These are phyloP conservation scores for Aspergillus tanneri DNA, from an alignment of 2,329 filamentous ascomycete genomes.

Conservation along the genomic window DNA sequence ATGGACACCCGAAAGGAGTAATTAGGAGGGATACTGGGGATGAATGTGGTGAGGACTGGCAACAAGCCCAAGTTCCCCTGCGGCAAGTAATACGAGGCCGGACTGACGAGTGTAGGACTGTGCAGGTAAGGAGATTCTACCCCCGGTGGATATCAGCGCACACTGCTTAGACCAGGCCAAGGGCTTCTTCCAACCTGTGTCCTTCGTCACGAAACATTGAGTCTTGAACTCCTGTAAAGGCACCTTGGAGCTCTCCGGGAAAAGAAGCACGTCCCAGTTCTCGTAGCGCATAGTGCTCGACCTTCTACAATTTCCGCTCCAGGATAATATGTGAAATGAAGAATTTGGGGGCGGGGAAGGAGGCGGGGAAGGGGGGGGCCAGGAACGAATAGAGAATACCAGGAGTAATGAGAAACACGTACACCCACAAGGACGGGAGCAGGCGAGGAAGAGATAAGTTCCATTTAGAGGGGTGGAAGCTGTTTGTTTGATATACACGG, in stretches of 20 bases:
- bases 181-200: slow-evolving; percentile 41
- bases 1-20: slow-evolving; percentile 69
- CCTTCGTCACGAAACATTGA: slow-evolving; percentile 66
- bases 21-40: slow-evolving; percentile 62
- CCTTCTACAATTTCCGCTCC: slow-evolving; percentile 26
- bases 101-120: slow-evolving; percentile 42
- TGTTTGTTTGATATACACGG: not conserved
- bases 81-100: slow-evolving; percentile 23
- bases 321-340: slow-evolving; percentile 34
- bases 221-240: slow-evolving; percentile 83
- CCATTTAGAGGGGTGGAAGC: slow-evolving; percentile 3
- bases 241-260: slow-evolving; percentile 65
- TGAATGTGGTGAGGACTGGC: slow-evolving; percentile 70
- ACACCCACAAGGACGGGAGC: slow-evolving; percentile 7
- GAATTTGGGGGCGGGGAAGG: slow-evolving; percentile 14
- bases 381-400: slow-evolving; percentile 19
- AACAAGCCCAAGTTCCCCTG: slow-evolving; percentile 42
- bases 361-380: too few species aligned
- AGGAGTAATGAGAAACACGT: slow-evolving; percentile 16
- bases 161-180: slow-evolving; percentile 7
- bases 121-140: slow-evolving; percentile 56
- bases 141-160: not conserved
- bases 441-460: slow-evolving; percentile 4
- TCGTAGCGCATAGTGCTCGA: slow-evolving; percentile 70
- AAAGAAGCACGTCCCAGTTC: slow-evolving; percentile 82